Evolutionary conservation across 2,329 filamentous ascomycete genomes (phyloP), one percentile per base, ranked within the genome.

Genomic region (Exserohilum turcica): DNA sequence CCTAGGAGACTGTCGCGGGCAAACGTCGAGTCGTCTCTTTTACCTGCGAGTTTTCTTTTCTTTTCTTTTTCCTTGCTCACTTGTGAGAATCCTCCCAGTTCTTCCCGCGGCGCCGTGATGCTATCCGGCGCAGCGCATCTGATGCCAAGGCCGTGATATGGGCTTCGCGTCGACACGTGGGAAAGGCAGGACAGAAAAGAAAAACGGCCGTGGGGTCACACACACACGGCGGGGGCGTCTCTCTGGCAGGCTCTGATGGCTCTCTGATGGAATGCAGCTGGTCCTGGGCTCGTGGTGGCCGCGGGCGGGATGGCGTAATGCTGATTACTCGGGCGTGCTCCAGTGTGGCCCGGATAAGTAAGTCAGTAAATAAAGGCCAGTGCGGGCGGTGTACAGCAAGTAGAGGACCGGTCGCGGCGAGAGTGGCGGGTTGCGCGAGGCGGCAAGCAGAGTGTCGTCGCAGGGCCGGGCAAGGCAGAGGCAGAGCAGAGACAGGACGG

Each of bases 271-370:
- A n/a, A 36, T 31, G 35, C 29, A 44, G 36, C n/a, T 32, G 36
- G 57, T 19, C 28, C 33, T 43, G 46, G 31, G 31, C 43, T 12
- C 36, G 44, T 19, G 32, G 32, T 18, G 47, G 29, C 36, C 38
- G 40, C 27, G 48, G 24, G 38, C 10, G 6, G 35, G 10, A 29
- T 35, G 48, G 35, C 48, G 49, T 47, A 51, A 54, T 44, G 42
- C 54, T 42, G 42, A 35, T 33, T 24, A 24, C 16, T 44, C 42
- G 8, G 47, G 52, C 38, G 33, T 24, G 21, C 45, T 48, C 49
- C 50, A 64, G 54, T 56, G 31, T 24, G 29, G 59, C 61, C 33
- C 57, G 53, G 36, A 57, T 53, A 58, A 61, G 60, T 60, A 52
- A 64, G 21, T 53, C 57, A 61, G 60, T 60, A 52, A 64, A 7